Conservation (phyloP, 345 rosid genomes). For the Diplotaxis tenuifolia region DNA sequence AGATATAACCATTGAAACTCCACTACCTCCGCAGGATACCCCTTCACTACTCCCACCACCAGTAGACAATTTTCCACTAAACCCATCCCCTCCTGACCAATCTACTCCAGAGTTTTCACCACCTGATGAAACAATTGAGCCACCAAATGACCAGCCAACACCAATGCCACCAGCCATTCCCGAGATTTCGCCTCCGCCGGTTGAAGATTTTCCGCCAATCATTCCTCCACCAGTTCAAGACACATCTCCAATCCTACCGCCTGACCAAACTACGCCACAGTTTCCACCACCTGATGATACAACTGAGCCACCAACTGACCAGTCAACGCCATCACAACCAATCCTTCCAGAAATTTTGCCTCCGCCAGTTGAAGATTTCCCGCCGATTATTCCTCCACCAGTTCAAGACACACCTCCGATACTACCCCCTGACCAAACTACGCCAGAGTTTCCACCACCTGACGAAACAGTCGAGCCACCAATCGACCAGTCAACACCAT, state of each 20-base stretch:
- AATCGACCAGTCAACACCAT: slow-evolving; percentile 21
- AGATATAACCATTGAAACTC: slow-evolving; percentile 1
- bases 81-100: slow-evolving; percentile 22
- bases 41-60: slow-evolving; percentile 28
- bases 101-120: slow-evolving; percentile 22
- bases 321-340: slow-evolving; percentile 20
- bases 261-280: slow-evolving; percentile 11
- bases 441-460: slow-evolving; percentile 27
- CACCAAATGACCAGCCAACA: slow-evolving; percentile 29
- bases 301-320: slow-evolving; percentile 31
- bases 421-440: slow-evolving; percentile 17
- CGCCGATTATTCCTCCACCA: neutral
- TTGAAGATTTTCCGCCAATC: neutral
- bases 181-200: slow-evolving; percentile 5
- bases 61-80: neutral
- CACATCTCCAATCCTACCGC: slow-evolving; percentile 1
- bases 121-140: slow-evolving; percentile 27
- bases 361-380: slow-evolving; percentile 12
- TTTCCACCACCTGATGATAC: slow-evolving; percentile 28
- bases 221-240: slow-evolving; percentile 9
- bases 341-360: slow-evolving; percentile 7
- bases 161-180: slow-evolving; percentile 19
- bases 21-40: slow-evolving; percentile 1
- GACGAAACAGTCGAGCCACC: slow-evolving; percentile 30
- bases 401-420: neutral